Conservation (phyloP, 2,329 filamentous ascomycete genomes). For the Aspergillus versicolor region DNA sequence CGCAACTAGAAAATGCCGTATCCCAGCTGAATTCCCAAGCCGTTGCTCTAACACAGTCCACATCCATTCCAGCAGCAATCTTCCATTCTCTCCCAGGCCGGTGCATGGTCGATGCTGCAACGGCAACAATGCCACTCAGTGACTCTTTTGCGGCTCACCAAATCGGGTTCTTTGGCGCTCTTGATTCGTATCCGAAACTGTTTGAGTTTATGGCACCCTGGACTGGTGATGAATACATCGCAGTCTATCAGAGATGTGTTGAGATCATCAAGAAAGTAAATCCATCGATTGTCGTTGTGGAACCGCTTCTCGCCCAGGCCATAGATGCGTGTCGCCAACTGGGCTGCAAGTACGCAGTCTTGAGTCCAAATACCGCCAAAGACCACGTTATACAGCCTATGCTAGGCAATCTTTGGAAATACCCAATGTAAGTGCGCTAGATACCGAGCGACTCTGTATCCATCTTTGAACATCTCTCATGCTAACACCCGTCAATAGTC, state of each 20-base stretch:
- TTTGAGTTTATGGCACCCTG: slow-evolving; percentile 25
- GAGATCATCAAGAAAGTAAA: slow-evolving; percentile 8
- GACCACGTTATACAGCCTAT: slow-evolving; percentile 40
- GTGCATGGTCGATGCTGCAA: slow-evolving; percentile 20
- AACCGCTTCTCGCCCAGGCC: slow-evolving; percentile 41
- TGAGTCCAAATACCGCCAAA: slow-evolving; percentile 47
- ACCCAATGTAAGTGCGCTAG: slow-evolving; percentile 15
- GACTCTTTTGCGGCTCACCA: slow-evolving; percentile 32
- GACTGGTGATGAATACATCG: slow-evolving; percentile 36
- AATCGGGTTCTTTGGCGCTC: not conserved
- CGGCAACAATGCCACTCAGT: not conserved
- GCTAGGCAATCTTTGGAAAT: slow-evolving; percentile 27
- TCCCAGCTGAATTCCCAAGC: slow-evolving; percentile 18
- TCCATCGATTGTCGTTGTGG: slow-evolving; percentile 40
- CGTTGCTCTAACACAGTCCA: not conserved
- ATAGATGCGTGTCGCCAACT: slow-evolving; percentile 40
- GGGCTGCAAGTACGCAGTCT: slow-evolving; percentile 31
- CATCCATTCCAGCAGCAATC: slow-evolving; percentile 5
- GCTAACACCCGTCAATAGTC: slow-evolving; percentile 21
- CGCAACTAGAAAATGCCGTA: slow-evolving; percentile 27
- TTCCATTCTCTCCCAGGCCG: slow-evolving; percentile 29
- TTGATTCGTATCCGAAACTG: slow-evolving; percentile 15
- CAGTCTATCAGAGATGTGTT: slow-evolving; percentile 33
- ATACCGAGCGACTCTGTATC: too few species aligned
- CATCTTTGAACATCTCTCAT: not conserved